A percentile compares a stretch with the other conserved stretches of the same genome.
Evolutionary conservation across 371 early-diverging fungal genomes (phyloP).

Genomic region (Rhizomucor pusillus): DNA sequence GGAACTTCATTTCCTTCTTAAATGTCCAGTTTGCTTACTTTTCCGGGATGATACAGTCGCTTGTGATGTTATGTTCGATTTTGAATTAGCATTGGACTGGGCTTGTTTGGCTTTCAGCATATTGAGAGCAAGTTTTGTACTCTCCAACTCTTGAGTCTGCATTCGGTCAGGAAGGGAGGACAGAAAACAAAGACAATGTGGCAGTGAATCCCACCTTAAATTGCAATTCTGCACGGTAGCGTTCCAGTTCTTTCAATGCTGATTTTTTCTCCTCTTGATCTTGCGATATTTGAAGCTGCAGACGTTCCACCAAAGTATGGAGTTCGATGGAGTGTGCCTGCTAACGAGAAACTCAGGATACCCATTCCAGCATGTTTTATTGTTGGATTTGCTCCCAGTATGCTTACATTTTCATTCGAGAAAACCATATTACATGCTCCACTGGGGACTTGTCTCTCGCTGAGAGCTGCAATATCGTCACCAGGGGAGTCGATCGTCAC

Average conservation of each 20-base stretch:
- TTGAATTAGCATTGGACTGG: too few relatives aligned
- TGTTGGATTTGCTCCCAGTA: too few relatives aligned
- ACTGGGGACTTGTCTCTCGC: too few relatives aligned
- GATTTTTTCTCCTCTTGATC: neutral
- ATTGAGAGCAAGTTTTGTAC: neutral
- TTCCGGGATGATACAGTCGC: too few relatives aligned
- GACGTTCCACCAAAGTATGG: neutral
- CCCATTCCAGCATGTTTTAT: too few relatives aligned
- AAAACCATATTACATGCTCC: too few relatives aligned
- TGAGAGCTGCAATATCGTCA: too few relatives aligned
- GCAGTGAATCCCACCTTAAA: neutral
- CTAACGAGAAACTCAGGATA: neutral
- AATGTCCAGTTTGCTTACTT: too few relatives aligned
- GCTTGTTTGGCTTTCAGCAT: neutral
- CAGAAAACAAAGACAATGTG: neutral
- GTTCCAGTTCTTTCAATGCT: neutral
- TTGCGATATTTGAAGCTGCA: neutral
- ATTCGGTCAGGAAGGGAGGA: neutral
- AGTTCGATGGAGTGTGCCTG: neutral
- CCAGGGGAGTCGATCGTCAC: too few relatives aligned
- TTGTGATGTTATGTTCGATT: too few relatives aligned
- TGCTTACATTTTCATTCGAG: too few relatives aligned
- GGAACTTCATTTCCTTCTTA: too few relatives aligned
- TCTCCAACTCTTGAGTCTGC: conserved; percentile 1
- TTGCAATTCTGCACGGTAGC: neutral